phyloP scores from a whole-genome alignment of 169 alveolate species.

The Plasmodium inui region DNA sequence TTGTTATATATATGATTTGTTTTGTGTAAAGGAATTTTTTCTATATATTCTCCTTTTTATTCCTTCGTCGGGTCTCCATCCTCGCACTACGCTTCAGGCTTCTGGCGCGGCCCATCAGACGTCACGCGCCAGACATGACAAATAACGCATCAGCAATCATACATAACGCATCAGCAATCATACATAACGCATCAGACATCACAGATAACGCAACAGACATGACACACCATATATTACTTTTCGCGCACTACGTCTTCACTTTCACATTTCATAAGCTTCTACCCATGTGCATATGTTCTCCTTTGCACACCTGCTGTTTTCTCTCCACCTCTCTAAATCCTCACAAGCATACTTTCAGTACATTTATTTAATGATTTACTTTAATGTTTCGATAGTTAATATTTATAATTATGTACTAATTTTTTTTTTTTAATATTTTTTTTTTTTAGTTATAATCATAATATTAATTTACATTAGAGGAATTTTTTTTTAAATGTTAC shows the following conservation, averaged over 20 bases:
- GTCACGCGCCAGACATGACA: no score
- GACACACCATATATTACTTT: neutral
- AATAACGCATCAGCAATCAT: no score
- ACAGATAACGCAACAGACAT: no score
- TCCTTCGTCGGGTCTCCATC: neutral
- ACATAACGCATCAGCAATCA: no score
- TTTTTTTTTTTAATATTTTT: neutral
- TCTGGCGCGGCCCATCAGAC: neutral
- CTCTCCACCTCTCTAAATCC: neutral
- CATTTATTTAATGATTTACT: conserved; percentile 38
- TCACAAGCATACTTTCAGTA: conserved; percentile 33
- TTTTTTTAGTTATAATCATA: conserved; percentile 5
- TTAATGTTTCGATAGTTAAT: conserved; percentile 21
- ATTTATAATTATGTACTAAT: conserved; percentile 27
- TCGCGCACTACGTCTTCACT: neutral
- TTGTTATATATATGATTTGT: conserved; percentile 9
- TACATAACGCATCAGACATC: no score
- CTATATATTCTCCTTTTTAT: conserved; percentile 4
- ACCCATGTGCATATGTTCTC: neutral
- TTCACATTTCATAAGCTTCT: neutral
- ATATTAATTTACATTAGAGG: conserved; percentile 28
- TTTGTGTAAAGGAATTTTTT: conserved; percentile 25
- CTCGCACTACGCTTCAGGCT: neutral
- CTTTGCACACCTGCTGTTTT: neutral
- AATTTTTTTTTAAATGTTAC: conserved; percentile 33